Evolutionary conservation across 352 stramenopile genomes (phyloP), one percentile per base, ranked within the genome.

Genomic region (Phytophthora litchii): DNA sequence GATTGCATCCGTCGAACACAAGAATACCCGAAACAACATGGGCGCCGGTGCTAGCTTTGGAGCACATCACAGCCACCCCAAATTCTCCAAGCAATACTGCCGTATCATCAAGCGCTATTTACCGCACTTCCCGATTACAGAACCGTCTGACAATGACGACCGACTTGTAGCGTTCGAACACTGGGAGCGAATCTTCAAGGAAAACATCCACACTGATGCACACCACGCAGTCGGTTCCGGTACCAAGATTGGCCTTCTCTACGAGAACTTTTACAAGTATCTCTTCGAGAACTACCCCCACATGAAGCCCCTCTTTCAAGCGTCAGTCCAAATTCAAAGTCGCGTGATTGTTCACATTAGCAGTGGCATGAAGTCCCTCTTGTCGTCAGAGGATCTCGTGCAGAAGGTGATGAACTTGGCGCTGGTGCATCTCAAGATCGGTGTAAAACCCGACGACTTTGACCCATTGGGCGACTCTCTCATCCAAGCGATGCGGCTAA

Each of bases 191-290:
- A 73, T 80, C 9, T 89, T 76, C 67, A 85, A 84, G 43, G 80
- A 89, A 49, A 86, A 81, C 45, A 89, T 89, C 50, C 68, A 87
- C 54, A 82, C 72, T 29, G 75, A 86, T 34, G 64, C 67, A 20
- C 70, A 80, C 14, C 70, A 73, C n/a, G 66, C 72, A 49, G 61
- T 58, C 3, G 73, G 65, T n/a, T 70, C 70, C 11, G 66, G 64
- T 31, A 83, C 78, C 21, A 60, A 70, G 23, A 83, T 89, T 35
- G 78, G 73, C 3, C 54, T 73, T 37, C 70, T 88, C 12, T 89
- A 89, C 63, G 65, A 76, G 35, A 74, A 76, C 44, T 91, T 91
- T 35, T 89, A 91, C 67, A 62, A 73, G 60, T 82, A 86, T 38
- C 67, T 89, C 17, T 88, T 89, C 40, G 75, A 86, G 37, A 55